Conservation (phyloP, 1,139 yeast species). For the Suhomyces bribrorum region DNA sequence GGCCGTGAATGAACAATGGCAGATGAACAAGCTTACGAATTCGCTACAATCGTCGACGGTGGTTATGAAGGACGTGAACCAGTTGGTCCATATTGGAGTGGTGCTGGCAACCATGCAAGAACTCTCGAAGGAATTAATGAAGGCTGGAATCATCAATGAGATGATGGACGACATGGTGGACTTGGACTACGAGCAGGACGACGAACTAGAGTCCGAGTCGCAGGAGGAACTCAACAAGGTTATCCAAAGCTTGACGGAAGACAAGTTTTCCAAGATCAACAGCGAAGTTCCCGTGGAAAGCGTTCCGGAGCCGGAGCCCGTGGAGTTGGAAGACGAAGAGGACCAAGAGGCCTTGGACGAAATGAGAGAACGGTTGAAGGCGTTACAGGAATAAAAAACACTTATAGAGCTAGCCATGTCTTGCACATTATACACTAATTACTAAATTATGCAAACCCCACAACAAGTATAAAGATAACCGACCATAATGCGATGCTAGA, state of each 20-base stretch:
- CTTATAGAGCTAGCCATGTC: too few species aligned
- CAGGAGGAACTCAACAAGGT: slow-evolving; percentile 67
- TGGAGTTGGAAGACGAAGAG: slow-evolving; percentile 51
- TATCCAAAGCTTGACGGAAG: slow-evolving; percentile 45
- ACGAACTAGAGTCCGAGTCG: slow-evolving; percentile 61
- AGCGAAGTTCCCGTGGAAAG: slow-evolving; percentile 44
- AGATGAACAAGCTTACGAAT: slow-evolving; percentile 78
- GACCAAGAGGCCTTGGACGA: slow-evolving; percentile 75
- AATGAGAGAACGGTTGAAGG: slow-evolving; percentile 87
- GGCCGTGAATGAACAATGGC: slow-evolving; percentile 92
- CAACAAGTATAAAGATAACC: slow-evolving; percentile 1
- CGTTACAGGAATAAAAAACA: slow-evolving; percentile 64
- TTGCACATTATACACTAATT: too few species aligned
- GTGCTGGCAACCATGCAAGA: slow-evolving; percentile 84
- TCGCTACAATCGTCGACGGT: slow-evolving; percentile 78
- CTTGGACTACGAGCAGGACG: slow-evolving; percentile 59
- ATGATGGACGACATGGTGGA: slow-evolving; percentile 94
- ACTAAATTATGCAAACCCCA: slow-evolving; percentile 1
- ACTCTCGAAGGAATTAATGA: slow-evolving; percentile 82
- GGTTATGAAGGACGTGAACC: slow-evolving; percentile 88
- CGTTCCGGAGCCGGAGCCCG: slow-evolving; percentile 18
- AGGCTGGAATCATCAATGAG: slow-evolving; percentile 90
- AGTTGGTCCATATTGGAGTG: slow-evolving; percentile 75
- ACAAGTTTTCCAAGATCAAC: slow-evolving; percentile 44
- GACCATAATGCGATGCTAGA: slow-evolving; percentile 1